Conservation (phyloP, 228 moss, liverwort and hornwort genomes). For the Sphagnum magellanicum region DNA sequence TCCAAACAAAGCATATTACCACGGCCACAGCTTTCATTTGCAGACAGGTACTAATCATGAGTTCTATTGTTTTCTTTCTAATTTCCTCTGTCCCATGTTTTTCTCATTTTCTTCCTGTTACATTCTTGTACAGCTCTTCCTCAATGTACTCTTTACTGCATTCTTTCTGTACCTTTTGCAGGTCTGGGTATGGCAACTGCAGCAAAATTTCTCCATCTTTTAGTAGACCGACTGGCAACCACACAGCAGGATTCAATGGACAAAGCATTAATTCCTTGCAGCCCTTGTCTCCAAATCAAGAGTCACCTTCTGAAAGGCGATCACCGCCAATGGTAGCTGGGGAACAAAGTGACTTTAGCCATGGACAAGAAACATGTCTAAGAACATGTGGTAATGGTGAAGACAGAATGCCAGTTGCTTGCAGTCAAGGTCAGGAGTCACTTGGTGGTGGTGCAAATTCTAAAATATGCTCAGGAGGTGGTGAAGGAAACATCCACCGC, state of each 20-base stretch:
- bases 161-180: not conserved
- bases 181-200: not conserved
- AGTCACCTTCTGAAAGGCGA: conserved; percentile 26
- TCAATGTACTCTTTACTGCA: not conserved
- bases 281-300: conserved; percentile 36
- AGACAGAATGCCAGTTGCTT: not conserved
- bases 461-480: no score
- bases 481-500: not conserved
- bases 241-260: not conserved
- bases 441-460: conserved; percentile 7
- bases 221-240: not conserved
- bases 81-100: not conserved
- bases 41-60: conserved; percentile 29
- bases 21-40: conserved; percentile 57
- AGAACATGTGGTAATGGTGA: no score
- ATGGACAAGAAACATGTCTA: not conserved
- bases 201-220: not conserved
- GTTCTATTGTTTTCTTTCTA: not conserved
- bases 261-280: conserved; percentile 7
- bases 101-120: not conserved
- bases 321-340: conserved; percentile 15
- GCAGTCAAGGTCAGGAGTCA: conserved; percentile 8
- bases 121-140: not conserved
- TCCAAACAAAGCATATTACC: conserved; percentile 70
- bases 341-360: conserved; percentile 23